Evolutionary conservation across 2,329 filamentous ascomycete species (phyloP).

Genomic region (Apiospora malaysiana): DNA sequence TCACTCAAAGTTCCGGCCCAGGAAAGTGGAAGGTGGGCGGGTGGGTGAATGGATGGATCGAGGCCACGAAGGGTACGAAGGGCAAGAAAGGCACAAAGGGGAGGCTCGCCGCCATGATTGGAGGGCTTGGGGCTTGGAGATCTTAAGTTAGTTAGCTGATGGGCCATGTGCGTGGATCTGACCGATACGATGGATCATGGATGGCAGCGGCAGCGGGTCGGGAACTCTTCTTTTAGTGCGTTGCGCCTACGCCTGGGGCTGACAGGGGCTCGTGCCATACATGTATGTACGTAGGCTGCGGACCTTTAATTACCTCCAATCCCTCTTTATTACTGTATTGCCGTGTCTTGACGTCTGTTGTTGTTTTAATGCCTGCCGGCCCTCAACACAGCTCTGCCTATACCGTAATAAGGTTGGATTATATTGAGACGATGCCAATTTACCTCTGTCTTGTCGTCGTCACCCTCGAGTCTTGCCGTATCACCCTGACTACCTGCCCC

Average conservation of each 20-base stretch:
- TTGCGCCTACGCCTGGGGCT: background rate
- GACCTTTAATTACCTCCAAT: background rate
- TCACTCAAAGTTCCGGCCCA: background rate
- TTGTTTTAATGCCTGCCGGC: background rate
- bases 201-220: conserved; percentile 14
- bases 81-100: too few species aligned
- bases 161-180: conserved; percentile 17
- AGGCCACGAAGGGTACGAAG: too few species aligned
- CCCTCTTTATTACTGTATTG: background rate
- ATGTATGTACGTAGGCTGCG: too few species aligned
- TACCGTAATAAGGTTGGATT: background rate
- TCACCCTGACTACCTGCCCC: background rate
- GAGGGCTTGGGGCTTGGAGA: background rate
- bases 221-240: conserved; percentile 5
- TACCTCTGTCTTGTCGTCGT: background rate
- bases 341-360: background rate
- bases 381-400: background rate
- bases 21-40: background rate
- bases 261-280: background rate
- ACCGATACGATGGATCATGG: conserved; percentile 11
- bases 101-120: conserved; percentile 8
- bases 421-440: background rate
- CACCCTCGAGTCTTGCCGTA: background rate
- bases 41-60: too few species aligned
- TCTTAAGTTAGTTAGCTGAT: background rate